Evolutionary conservation across 106 monocot species (phyloP), one percentile per base, ranked within the genome.

Genomic region (Dendrobium catenatum): DNA sequence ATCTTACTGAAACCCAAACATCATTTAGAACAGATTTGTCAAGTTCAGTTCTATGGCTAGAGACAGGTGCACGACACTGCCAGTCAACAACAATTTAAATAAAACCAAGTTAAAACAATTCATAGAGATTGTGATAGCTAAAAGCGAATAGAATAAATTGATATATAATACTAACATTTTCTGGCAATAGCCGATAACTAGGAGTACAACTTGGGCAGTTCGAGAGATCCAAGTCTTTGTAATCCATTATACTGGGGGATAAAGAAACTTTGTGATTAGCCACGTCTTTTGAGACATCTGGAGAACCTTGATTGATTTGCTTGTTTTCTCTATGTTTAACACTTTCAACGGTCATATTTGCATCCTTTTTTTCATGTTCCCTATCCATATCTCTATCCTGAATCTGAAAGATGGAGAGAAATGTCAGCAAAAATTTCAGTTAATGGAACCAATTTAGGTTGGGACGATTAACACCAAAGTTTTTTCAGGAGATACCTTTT

Each of bases 171-270:
- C 29, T 89, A 87, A 94, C 94, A 79, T 88, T 89, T 78, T 90
- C 89, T 47, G 95, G 92, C 37, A 95, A 70, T 49, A 89, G 89
- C 18, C 90, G 85, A 73, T 95, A 95, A 81, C 92, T 95, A 68
- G 95, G 87, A 20, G 92, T 90, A 72, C 92, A 92, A 4, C 84
- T 87, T 33, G 84, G 76, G 68, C 87, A 89, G 74, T 85, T 92
- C 58, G 87, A 87, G 16, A 88, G 90, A 83, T 95, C 90, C 79
- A 90, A 89, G 76, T 95, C 92, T 72, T 41, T 77, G 48, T 82
- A 78, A 77, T 92, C 89, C 56, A 89, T 88, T 85, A 89, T 89
- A 46, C 42, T 85, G 56, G 56, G 55, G 68, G 73, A 77, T 76
- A 84, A 83, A 79, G 86, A 80, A 68, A 49, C 82, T 81, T 87